Conservation (phyloP, 768 basidiomycete species). For the Amanita inopinata region DNA sequence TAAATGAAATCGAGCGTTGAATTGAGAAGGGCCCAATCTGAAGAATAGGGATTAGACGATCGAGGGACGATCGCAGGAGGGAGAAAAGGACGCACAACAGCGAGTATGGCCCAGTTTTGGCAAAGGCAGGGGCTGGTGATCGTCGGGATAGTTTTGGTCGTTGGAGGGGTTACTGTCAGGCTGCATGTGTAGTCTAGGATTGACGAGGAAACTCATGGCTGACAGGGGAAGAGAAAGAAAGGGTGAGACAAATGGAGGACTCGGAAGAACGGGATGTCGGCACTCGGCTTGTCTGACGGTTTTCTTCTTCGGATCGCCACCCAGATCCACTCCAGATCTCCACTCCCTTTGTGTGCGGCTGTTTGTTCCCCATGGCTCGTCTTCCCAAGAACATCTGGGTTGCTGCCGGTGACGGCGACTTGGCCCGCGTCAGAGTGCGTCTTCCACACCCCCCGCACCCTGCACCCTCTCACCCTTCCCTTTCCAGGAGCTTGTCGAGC, state of each 20-base stretch:
- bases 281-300: slow-evolving; percentile 1
- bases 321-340: slow-evolving; percentile 23
- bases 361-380: slow-evolving; percentile 14
- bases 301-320: slow-evolving; percentile 3
- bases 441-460: not conserved
- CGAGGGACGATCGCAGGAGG: slow-evolving; percentile 26
- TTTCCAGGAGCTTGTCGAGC: slow-evolving; percentile 55
- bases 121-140: slow-evolving; percentile 26
- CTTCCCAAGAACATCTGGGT: slow-evolving; percentile 76
- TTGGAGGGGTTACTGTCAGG: slow-evolving; percentile 11
- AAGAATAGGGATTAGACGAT: slow-evolving; percentile 21
- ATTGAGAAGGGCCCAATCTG: slow-evolving; percentile 81
- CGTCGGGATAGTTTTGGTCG: slow-evolving; percentile 19
- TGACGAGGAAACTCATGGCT: slow-evolving; percentile 19
- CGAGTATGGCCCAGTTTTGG: slow-evolving; percentile 65
- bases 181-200: slow-evolving; percentile 9
- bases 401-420: slow-evolving; percentile 84
- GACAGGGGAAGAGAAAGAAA: slow-evolving; percentile 10
- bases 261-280: slow-evolving; percentile 3
- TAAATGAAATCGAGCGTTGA: slow-evolving; percentile 71
- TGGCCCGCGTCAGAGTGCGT: slow-evolving; percentile 62
- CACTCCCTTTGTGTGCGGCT: slow-evolving; percentile 16
- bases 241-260: slow-evolving; percentile 10
- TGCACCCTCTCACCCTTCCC: slow-evolving; percentile 7
- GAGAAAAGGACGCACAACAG: slow-evolving; percentile 52